Evolutionary conservation across 1,284 basidiomycete genomes (phyloP).

Genomic region (Volvariella volvacea): DNA sequence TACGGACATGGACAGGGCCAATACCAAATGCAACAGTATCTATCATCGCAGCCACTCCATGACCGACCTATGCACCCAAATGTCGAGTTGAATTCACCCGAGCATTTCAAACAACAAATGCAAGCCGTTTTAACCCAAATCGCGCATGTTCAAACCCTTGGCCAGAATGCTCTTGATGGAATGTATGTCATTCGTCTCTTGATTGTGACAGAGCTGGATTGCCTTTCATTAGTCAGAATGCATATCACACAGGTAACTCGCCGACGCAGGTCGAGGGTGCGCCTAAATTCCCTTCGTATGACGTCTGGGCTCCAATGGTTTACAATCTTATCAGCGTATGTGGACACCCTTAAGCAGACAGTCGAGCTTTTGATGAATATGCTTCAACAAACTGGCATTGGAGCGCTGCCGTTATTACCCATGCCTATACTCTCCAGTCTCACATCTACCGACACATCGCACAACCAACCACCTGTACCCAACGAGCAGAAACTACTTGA

Average conservation of each 20-base stretch:
- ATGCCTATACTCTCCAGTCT: neutral
- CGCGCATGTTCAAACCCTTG: neutral
- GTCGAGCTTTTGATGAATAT: neutral
- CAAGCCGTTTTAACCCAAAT: neutral
- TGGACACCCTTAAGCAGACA: neutral
- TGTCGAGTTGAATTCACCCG: neutral
- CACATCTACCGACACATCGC: neutral
- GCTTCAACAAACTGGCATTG: neutral
- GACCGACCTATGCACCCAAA: too few species aligned
- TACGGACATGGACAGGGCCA: too few species aligned
- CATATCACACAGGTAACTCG: neutral
- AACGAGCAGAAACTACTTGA: neutral
- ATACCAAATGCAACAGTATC: too few species aligned
- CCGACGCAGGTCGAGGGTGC: neutral
- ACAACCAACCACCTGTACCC: neutral
- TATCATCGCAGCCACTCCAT: too few species aligned
- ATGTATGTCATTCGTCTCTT: neutral
- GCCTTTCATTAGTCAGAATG: neutral
- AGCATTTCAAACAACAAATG: slow-evolving; percentile 1
- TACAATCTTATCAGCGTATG: neutral
- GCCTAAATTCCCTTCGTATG: neutral
- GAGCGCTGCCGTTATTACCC: neutral
- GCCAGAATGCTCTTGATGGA: neutral
- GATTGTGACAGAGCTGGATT: neutral
- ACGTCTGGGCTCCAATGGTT: too few species aligned